Evolutionary conservation across 371 early-diverging fungal species (phyloP).

Genomic region (Capillidium heterosporum): DNA sequence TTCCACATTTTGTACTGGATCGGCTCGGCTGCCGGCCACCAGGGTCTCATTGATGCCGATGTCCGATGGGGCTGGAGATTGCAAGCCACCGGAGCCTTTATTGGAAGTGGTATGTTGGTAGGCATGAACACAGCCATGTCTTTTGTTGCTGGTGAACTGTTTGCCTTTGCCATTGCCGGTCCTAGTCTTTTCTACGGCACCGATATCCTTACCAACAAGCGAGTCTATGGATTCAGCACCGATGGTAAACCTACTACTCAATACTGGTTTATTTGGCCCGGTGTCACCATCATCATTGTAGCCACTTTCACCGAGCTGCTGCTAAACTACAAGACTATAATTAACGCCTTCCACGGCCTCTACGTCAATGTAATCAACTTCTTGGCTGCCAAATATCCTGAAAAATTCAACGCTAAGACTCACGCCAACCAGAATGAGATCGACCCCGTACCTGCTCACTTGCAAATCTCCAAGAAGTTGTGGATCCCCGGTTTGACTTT

Average conservation of each 20-base stretch:
- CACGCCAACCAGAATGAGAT: slow-evolving; percentile 7
- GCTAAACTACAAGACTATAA: slow-evolving; percentile 28
- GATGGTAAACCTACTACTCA: slow-evolving; percentile 17
- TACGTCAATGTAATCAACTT: slow-evolving; percentile 12
- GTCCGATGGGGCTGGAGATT: slow-evolving; percentile 33
- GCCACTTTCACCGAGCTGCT: slow-evolving; percentile 41
- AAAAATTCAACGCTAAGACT: neutral
- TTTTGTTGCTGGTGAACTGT: neutral
- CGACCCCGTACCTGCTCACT: slow-evolving; percentile 19
- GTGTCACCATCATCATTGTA: slow-evolving; percentile 47
- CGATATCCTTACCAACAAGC: neutral
- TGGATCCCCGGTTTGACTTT: slow-evolving; percentile 33
- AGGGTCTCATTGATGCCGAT: slow-evolving; percentile 29
- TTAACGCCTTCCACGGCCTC: slow-evolving; percentile 29
- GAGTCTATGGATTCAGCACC: neutral
- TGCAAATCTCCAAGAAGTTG: slow-evolving; percentile 36
- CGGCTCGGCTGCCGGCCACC: slow-evolving; percentile 21
- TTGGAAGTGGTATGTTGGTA: slow-evolving; percentile 49
- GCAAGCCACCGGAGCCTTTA: slow-evolving; percentile 34
- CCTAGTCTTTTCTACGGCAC: neutral
- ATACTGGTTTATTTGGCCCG: slow-evolving; percentile 47
- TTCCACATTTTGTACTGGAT: slow-evolving; percentile 39
- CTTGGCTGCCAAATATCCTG: neutral
- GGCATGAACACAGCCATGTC: slow-evolving; percentile 26
- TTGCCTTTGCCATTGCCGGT: neutral